Evolutionary conservation across 306 rosid species (phyloP), one percentile per base, ranked within the genome.

Genomic region (Mimosa pudica): DNA sequence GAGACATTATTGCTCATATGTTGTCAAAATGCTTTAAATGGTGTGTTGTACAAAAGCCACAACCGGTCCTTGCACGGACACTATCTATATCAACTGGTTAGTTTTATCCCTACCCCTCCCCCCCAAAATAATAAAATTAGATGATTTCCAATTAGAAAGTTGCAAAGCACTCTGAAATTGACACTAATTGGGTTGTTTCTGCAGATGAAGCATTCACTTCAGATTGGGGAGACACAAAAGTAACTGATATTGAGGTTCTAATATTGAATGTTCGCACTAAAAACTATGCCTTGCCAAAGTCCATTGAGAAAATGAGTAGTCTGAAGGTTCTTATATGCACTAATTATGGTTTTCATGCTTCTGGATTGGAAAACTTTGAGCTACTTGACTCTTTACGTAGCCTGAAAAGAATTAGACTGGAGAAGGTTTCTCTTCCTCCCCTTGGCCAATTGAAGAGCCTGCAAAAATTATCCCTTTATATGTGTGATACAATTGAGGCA

Each of bases 11-110:
- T 17, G 73, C 82, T 10, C 61, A 10, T 60, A 32, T 88, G 0
- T 17, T 87, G 7, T 87, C 91, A 13, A 82, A 81, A 80, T 75
- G 5, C 71, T 9, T 24, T 83, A 24, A 85, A 86, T 42, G 83
- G 85, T 80, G 16, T 17, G 18, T 46, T 71, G 52, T 32, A 77
- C 78, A 36, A 9, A 81, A 79, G 70, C 64, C 73, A 48, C 89
- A 69, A 55, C 69, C 61, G 42, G 24, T 66, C 75, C 41, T 67
- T 32, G 89, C 89, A 30, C 89, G 67, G 73, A 61, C 86, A 6
- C 8, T 93, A 33, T 91, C 94, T 42, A 80, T 93, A 83, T 84
- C 92, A 60, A 86, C 92, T 16, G 95, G 98, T 93, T 74, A 35
- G 80, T 86, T 69, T 44, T 51, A 16, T 33, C 36, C 68, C 71